Percentiles rank a stretch among this genome's conserved stretches.
Conservation (phyloP, 257 asterid genomes). For the Haberlea rhodopensis region DNA sequence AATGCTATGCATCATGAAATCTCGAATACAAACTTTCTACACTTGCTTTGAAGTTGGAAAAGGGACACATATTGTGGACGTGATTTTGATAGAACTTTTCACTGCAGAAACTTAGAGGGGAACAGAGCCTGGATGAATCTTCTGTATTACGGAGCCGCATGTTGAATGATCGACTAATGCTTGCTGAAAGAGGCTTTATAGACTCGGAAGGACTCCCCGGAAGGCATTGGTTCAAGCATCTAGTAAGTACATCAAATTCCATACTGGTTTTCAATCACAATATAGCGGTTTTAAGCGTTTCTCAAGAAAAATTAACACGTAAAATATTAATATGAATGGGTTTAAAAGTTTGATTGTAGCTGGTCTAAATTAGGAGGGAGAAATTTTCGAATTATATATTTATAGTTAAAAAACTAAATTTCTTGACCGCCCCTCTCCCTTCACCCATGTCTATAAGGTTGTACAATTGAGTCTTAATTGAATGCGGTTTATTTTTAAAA, state of each 20-base stretch:
- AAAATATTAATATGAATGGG: too few relatives aligned
- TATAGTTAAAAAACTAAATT: too few relatives aligned
- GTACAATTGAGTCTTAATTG: too few relatives aligned
- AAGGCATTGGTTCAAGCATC: conserved; percentile 83
- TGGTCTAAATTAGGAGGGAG: too few relatives aligned
- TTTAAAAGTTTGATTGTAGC: too few relatives aligned
- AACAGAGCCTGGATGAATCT: conserved; percentile 32
- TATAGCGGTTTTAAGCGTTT: neutral
- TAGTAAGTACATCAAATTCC: conserved; percentile 43
- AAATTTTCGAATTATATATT: too few relatives aligned
- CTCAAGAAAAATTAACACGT: neutral
- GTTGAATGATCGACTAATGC: conserved; percentile 73
- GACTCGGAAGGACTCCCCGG: conserved; percentile 71
- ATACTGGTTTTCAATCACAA: neutral
- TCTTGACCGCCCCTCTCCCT: too few relatives aligned
- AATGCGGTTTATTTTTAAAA: too few relatives aligned
- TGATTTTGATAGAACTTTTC: neutral
- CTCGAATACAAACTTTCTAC: neutral
- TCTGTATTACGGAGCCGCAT: conserved; percentile 48
- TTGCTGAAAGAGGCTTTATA: conserved; percentile 85
- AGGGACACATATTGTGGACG: neutral
- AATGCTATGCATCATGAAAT: neutral
- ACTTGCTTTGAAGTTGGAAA: neutral
- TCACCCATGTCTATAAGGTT: too few relatives aligned
- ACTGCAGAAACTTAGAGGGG: conserved; percentile 50